Evolutionary conservation across 2,329 filamentous ascomycete species (phyloP), one percentile per base, ranked within the genome.

Genomic region (Tolypocladium ovalisporum): DNA sequence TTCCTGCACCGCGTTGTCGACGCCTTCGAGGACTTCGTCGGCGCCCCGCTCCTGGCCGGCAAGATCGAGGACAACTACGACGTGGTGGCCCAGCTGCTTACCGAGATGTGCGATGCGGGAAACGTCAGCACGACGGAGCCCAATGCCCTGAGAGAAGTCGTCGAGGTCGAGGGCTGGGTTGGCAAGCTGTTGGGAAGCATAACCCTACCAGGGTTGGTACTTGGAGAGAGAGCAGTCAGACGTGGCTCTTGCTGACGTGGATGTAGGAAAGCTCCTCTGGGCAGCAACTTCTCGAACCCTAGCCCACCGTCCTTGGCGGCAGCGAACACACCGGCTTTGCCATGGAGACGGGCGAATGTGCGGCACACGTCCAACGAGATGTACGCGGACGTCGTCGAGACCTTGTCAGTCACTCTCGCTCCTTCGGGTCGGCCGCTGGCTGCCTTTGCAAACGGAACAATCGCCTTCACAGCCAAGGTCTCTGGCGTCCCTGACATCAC

Each of bases 331-430:
- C 78, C 81, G 0, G 78, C 83, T 9, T 66, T 97, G 44, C 92
- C 92, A 1, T 99, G 94, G 94, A 84, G 94, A 60, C 81, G 91
- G 60, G 85, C 90, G 42, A 96, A 96, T 66, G 94, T 99, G 56
- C 83, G 92, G 19, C 94, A 99, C 71, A 97, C 93, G 4, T 96
- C 89, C 57, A 99, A 97, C 72, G 94, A 99, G 72, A 80, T 99
- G 63, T 97, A 97, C 70, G 93, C 96, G 58, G 94, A 99, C 70
- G 85, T 99, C 15, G 85, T 99, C 60, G 94, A 99, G 75, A 90
- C 89, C 1, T 78, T 99, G 0, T 84, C 86, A 1, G 90, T 97
- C 44, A 96, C 88, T 0, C 81, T 97, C 47, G 91, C 94, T 0
- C 94, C 94, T 0, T 97, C 92, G 0, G 94, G 94, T 5, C 82